A percentile compares a stretch with the other conserved stretches of the same genome.
These are phyloP conservation scores for Lepiota venenata DNA, from an alignment of 768 basidiomycete genomes.

Conservation along the genomic window DNA sequence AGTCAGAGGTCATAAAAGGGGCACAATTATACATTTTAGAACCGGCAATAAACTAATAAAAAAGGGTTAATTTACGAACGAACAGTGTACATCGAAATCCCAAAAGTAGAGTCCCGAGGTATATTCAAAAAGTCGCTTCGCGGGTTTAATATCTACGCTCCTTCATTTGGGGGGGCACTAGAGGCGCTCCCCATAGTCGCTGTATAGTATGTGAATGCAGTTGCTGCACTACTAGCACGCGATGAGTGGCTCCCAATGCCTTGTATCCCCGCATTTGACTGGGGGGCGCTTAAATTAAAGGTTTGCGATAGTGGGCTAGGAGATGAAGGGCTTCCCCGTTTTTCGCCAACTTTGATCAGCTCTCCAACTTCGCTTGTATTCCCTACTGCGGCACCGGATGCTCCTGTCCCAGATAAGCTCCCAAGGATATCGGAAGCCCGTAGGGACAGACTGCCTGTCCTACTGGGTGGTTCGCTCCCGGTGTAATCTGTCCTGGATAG, in stretches of 20 bases:
- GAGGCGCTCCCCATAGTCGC: constrained; percentile 13
- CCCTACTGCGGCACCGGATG: background rate
- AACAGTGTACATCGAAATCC: background rate
- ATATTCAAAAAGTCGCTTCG: background rate
- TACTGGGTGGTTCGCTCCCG: constrained; percentile 12
- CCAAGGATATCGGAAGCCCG: constrained; percentile 11
- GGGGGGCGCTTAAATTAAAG: background rate
- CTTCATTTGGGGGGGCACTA: constrained; percentile 1
- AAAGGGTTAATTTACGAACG: background rate
- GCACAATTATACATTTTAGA: background rate
- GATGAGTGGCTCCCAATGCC: constrained; percentile 10
- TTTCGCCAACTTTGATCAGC: constrained; percentile 15
- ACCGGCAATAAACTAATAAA: background rate
- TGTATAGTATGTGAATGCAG: constrained; percentile 12
- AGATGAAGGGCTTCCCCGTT: background rate
- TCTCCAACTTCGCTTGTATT: constrained; percentile 18
- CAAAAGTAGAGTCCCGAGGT: background rate
- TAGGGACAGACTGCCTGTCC: constrained; percentile 10
- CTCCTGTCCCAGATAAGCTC: constrained; percentile 1
- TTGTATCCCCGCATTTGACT: background rate
- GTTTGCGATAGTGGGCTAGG: background rate
- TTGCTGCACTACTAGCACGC: constrained; percentile 2
- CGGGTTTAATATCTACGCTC: background rate
- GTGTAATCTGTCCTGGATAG: constrained; percentile 21
- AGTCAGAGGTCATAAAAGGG: no score